phyloP scores from a whole-genome alignment of 2,329 filamentous ascomycete species.

The Leptosphaerulina australis region DNA sequence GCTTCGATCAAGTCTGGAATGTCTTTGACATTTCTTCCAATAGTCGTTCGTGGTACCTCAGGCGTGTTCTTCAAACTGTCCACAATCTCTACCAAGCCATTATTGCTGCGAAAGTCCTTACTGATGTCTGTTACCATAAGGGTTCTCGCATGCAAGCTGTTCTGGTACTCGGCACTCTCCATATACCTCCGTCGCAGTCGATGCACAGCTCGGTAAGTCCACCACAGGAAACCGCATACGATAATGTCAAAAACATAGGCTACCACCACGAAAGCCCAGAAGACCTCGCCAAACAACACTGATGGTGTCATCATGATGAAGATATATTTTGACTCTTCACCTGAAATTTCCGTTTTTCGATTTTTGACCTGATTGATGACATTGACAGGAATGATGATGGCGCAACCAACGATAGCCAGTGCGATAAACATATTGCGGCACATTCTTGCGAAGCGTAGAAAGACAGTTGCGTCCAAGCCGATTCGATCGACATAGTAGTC shows the following conservation, averaged over 20 bases:
- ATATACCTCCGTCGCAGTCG: conserved; percentile 78
- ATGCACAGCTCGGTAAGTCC: conserved; percentile 79
- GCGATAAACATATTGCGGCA: conserved; percentile 85
- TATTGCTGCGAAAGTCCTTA: conserved; percentile 75
- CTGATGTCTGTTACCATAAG: conserved; percentile 82
- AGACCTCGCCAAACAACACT: conserved; percentile 55
- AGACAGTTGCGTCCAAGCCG: conserved; percentile 89
- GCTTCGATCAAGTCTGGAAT: conserved; percentile 83
- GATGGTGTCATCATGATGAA: conserved; percentile 49
- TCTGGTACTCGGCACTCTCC: conserved; percentile 84
- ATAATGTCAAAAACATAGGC: conserved; percentile 74
- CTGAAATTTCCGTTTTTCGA: conserved; percentile 19
- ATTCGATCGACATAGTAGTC: conserved; percentile 77
- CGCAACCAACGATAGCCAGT: conserved; percentile 73
- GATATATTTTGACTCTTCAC: conserved; percentile 18
- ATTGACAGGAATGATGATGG: conserved; percentile 82
- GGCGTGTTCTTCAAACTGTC: conserved; percentile 80
- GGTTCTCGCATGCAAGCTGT: conserved; percentile 76
- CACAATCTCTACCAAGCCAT: conserved; percentile 83
- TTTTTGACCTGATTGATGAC: conserved; percentile 46
- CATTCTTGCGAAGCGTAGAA: conserved; percentile 88
- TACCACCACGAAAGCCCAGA: conserved; percentile 65
- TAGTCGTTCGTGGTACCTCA: conserved; percentile 77
- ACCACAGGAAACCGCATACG: conserved; percentile 83
- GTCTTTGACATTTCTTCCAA: conserved; percentile 91